Percentiles rank a stretch among this genome's conserved stretches.
Conservation (phyloP, 1,139 yeast genomes). For the Pichia sp. region DNA sequence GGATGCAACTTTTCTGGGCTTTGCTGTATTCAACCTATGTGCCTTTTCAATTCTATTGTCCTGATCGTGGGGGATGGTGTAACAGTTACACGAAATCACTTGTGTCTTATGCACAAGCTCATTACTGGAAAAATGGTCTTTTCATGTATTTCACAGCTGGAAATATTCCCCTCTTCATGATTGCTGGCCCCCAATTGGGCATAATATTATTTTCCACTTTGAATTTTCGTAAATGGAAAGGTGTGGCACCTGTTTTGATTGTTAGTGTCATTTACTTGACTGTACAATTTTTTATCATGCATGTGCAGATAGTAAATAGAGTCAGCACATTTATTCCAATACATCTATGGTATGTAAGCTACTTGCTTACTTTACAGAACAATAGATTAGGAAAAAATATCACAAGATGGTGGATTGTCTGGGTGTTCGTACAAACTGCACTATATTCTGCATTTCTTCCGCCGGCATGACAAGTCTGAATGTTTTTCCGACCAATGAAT, state of each 20-base stretch:
- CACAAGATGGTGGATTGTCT: conserved; percentile 43
- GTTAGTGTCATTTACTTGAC: conserved; percentile 42
- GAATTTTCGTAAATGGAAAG: conserved; percentile 13
- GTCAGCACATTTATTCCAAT: conserved; percentile 74
- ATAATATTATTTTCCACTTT: conserved; percentile 33
- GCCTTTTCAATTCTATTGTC: conserved; percentile 62
- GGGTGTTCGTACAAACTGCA: conserved; percentile 57
- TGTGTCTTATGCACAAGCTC: conserved; percentile 67
- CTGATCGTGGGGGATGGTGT: conserved; percentile 81
- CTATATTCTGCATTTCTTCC: conserved; percentile 67
- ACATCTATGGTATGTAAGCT: conserved; percentile 63
- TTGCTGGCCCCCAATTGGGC: conserved; percentile 64
- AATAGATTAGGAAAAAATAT: conserved; percentile 30
- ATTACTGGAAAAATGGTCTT: conserved; percentile 85
- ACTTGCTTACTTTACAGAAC: conserved; percentile 9
- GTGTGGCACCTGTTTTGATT: conserved; percentile 24
- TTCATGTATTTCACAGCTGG: conserved; percentile 74
- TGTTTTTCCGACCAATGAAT: too few species aligned
- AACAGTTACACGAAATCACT: conserved; percentile 43
- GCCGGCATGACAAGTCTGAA: conserved; percentile 48
- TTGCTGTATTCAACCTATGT: conserved; percentile 45
- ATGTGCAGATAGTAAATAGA: conserved; percentile 81
- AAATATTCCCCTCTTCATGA: conserved; percentile 76
- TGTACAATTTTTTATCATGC: conserved; percentile 50
- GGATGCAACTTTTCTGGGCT: conserved; percentile 46